Evolutionary conservation across 1,284 basidiomycete genomes (phyloP).

Genomic region (Tetrapyrgos nigripes): DNA sequence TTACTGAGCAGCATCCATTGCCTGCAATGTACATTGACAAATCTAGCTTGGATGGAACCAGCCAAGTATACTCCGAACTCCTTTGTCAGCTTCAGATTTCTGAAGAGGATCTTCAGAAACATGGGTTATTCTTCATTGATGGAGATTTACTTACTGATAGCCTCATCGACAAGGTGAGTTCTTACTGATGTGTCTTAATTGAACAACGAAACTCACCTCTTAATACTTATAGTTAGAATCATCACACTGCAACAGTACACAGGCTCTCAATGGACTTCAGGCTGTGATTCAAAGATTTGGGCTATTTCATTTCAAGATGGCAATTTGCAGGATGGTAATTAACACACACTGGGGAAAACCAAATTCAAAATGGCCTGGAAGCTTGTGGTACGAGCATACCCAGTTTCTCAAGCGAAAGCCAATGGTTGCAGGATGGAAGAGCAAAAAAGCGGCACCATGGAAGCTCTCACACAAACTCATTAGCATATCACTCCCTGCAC

Average conservation of each 20-base stretch:
- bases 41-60: conserved; percentile 23
- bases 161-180: too few species aligned
- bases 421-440: too few species aligned
- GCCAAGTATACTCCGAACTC: conserved; percentile 10
- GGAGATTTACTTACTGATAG: too few species aligned
- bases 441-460: too few species aligned
- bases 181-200: too few species aligned
- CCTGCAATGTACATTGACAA: conserved; percentile 25
- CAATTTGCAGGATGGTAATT: background rate
- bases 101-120: conserved; percentile 12
- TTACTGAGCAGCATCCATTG: conserved; percentile 21
- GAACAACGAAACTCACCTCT: too few species aligned
- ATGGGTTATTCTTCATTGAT: conserved; percentile 16
- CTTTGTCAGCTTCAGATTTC: conserved; percentile 5
- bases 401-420: too few species aligned
- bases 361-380: background rate
- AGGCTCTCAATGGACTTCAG: background rate
- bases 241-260: conserved; percentile 9
- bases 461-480: too few species aligned
- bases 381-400: background rate
- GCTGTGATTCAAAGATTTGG: too few species aligned
- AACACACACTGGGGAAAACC: conserved; percentile 15
- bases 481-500: too few species aligned
- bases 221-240: too few species aligned
- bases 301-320: too few species aligned